Conservation (phyloP, 306 rosid genomes). For the Cicer pinnatifidum region DNA sequence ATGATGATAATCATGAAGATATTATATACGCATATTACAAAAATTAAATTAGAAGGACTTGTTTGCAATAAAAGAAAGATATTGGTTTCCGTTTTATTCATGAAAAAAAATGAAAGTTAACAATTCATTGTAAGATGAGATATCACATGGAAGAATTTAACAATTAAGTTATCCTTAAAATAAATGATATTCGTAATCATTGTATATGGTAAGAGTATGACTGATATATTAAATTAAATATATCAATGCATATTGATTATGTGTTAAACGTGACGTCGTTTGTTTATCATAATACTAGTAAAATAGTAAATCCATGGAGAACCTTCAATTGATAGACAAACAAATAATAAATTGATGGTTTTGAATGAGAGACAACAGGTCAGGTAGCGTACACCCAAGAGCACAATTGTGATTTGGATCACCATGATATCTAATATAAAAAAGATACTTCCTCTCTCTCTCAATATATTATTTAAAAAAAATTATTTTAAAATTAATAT, state of each 20-base stretch:
- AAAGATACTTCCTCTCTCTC: too few species aligned
- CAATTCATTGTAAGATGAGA: not conserved
- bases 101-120: not conserved
- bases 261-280: conserved; percentile 18
- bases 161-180: not conserved
- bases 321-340: not conserved
- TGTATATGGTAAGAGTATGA: conserved; percentile 14
- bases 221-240: conserved; percentile 6
- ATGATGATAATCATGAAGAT: too few species aligned
- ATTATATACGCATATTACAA: too few species aligned
- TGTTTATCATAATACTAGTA: not conserved
- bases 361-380: not conserved
- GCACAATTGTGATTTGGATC: not conserved
- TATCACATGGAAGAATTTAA: not conserved
- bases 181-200: conserved; percentile 3
- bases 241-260: not conserved
- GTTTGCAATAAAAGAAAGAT: too few species aligned
- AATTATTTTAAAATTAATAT: too few species aligned
- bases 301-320: conserved; percentile 4
- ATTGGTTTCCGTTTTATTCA: not conserved
- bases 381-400: not conserved
- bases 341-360: not conserved
- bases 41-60: too few species aligned
- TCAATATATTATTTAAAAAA: too few species aligned
- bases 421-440: too few species aligned